These are phyloP conservation scores for Leccinum incarnatum DNA, from an alignment of 768 basidiomycete genomes.

Conservation along the genomic window DNA sequence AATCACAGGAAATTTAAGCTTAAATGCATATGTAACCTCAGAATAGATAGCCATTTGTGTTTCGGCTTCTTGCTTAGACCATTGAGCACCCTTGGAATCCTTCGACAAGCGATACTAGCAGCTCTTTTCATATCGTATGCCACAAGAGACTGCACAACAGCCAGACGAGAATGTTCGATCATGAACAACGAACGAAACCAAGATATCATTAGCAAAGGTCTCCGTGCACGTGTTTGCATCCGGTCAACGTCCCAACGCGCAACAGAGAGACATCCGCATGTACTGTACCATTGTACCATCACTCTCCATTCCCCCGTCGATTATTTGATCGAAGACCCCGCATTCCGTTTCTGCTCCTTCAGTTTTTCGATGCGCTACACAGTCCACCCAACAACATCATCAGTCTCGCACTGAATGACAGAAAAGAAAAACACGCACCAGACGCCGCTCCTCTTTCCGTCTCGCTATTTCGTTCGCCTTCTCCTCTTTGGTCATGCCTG, in stretches of 20 bases:
- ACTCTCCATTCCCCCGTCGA: background rate
- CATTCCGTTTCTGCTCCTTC: conserved; percentile 76
- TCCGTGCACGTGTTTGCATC: background rate
- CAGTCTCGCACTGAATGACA: background rate
- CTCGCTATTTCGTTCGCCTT: conserved; percentile 91
- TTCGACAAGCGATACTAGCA: too few relatives aligned
- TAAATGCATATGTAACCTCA: too few relatives aligned
- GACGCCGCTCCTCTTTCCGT: conserved; percentile 88
- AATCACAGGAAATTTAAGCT: too few relatives aligned
- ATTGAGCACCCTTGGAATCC: too few relatives aligned
- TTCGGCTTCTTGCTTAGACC: too few relatives aligned
- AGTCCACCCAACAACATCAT: background rate
- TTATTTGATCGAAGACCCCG: conserved; percentile 9
- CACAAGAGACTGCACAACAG: too few relatives aligned
- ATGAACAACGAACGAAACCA: too few relatives aligned
- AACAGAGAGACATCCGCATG: background rate
- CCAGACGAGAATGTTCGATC: too few relatives aligned
- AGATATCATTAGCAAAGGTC: background rate
- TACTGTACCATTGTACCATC: background rate
- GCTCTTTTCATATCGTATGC: too few relatives aligned
- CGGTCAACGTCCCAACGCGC: background rate
- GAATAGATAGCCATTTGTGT: too few relatives aligned
- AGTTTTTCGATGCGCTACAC: conserved; percentile 69
- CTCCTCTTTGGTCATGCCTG: conserved; percentile 78
- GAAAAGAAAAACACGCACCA: conserved; percentile 45